Percentiles rank a stretch among this genome's conserved stretches.
Conservation (phyloP, 352 stramenopile genomes). For the Pythium graminicola region DNA sequence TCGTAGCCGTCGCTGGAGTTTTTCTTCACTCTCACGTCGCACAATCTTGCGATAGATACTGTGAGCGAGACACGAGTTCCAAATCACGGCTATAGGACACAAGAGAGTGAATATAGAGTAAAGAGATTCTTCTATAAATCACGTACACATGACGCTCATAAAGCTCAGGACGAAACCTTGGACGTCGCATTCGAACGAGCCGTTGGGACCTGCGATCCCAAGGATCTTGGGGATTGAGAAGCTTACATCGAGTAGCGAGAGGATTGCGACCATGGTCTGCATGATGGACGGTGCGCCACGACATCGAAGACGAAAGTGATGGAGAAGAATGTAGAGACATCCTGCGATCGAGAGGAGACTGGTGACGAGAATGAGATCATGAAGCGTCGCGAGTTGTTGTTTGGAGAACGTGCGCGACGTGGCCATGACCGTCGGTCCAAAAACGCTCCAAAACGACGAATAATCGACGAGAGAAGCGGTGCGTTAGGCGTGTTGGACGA, state of each 20-base stretch:
- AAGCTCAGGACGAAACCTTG: slow-evolving; percentile 52
- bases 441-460: not conserved
- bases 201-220: slow-evolving; percentile 21
- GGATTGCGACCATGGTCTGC: slow-evolving; percentile 67
- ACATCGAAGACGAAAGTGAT: slow-evolving; percentile 18
- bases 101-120: not conserved
- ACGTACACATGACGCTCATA: slow-evolving; percentile 48
- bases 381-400: slow-evolving; percentile 17
- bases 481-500: not conserved
- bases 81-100: slow-evolving; percentile 36
- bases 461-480: not conserved
- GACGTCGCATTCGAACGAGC: slow-evolving; percentile 32
- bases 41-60: slow-evolving; percentile 71
- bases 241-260: slow-evolving; percentile 52
- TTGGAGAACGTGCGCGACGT: slow-evolving; percentile 4
- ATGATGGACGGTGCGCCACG: slow-evolving; percentile 35
- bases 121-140: not conserved
- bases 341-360: slow-evolving; percentile 17
- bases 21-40: slow-evolving; percentile 51
- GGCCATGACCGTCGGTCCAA: not conserved
- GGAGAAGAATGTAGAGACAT: slow-evolving; percentile 23
- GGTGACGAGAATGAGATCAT: slow-evolving; percentile 17
- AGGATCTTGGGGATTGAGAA: slow-evolving; percentile 52
- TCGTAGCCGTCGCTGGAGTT: slow-evolving; percentile 51
- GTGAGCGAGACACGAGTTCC: slow-evolving; percentile 65